phyloP scores from a whole-genome alignment of 2,329 filamentous ascomycete species.

The Hypoxylon sp. region DNA sequence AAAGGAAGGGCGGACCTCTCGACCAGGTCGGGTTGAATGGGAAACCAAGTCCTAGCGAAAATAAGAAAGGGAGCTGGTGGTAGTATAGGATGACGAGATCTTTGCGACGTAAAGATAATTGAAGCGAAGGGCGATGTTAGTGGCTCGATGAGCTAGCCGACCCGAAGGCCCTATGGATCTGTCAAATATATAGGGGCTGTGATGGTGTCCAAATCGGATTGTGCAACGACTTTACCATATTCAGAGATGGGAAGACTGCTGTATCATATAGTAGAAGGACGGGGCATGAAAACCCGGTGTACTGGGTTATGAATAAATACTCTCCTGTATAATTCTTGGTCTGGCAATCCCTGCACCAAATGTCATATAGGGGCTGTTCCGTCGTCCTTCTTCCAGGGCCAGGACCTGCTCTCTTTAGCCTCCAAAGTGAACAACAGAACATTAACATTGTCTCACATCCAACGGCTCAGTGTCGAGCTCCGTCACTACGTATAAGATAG shows the following conservation, averaged over 20 bases:
- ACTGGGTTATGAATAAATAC: constrained; percentile 51
- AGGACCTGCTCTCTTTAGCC: neutral
- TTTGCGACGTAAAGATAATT: constrained; percentile 4
- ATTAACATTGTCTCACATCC: neutral
- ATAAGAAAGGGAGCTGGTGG: constrained; percentile 67
- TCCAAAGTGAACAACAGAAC: neutral
- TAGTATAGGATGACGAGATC: constrained; percentile 36
- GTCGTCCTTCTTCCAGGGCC: neutral
- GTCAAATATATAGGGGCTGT: neutral
- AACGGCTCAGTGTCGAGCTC: neutral
- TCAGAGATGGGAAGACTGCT: constrained; percentile 48
- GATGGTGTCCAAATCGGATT: constrained; percentile 17
- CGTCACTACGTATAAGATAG: neutral
- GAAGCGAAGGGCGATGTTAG: constrained; percentile 4
- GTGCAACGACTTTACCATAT: constrained; percentile 15
- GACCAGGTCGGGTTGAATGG: constrained; percentile 64
- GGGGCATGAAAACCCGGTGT: constrained; percentile 63
- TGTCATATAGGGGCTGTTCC: neutral
- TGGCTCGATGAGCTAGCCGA: constrained; percentile 4
- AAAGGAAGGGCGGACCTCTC: constrained; percentile 65
- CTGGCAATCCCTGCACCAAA: neutral
- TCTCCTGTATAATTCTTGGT: constrained; percentile 10
- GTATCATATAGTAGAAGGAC: constrained; percentile 62
- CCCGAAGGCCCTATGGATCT: neutral
- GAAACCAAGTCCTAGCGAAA: constrained; percentile 46